These are phyloP conservation scores for Flueggea neowawraea DNA, from an alignment of 441 rosid species.

Conservation along the genomic window DNA sequence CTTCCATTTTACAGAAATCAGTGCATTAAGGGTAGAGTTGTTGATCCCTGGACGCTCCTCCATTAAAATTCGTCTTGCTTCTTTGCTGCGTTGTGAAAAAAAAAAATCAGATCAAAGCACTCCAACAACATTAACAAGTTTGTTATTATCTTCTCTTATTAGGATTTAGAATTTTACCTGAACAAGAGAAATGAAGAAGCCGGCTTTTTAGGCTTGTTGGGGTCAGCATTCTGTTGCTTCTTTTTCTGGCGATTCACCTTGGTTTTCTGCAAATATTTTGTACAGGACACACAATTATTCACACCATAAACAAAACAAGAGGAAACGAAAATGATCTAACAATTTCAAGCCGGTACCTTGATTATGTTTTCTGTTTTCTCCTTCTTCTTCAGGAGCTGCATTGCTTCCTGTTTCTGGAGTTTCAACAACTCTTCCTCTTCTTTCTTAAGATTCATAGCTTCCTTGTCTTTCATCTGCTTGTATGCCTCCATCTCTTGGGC, in stretches of 20 bases:
- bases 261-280: slow-evolving; percentile 32
- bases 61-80: slow-evolving; percentile 49
- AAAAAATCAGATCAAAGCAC: background rate
- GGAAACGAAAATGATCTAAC: background rate
- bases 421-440: slow-evolving; percentile 83
- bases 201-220: slow-evolving; percentile 89
- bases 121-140: too few relatives aligned
- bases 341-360: slow-evolving; percentile 25
- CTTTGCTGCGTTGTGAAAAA: slow-evolving; percentile 50
- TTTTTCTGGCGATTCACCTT: slow-evolving; percentile 69
- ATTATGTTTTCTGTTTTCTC: slow-evolving; percentile 83
- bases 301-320: background rate
- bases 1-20: slow-evolving; percentile 87
- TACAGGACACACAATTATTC: slow-evolving; percentile 4
- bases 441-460: slow-evolving; percentile 43
- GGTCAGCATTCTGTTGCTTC: slow-evolving; percentile 63
- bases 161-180: slow-evolving; percentile 31
- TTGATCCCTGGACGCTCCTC: slow-evolving; percentile 62
- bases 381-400: slow-evolving; percentile 83
- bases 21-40: slow-evolving; percentile 58
- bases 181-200: slow-evolving; percentile 80
- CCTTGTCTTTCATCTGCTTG: slow-evolving; percentile 67
- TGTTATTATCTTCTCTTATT: too few relatives aligned
- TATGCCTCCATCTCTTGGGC: slow-evolving; percentile 60
- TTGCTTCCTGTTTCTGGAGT: slow-evolving; percentile 87